Conservation (phyloP, 1,284 basidiomycete genomes). For the Trichosporon sp. region DNA sequence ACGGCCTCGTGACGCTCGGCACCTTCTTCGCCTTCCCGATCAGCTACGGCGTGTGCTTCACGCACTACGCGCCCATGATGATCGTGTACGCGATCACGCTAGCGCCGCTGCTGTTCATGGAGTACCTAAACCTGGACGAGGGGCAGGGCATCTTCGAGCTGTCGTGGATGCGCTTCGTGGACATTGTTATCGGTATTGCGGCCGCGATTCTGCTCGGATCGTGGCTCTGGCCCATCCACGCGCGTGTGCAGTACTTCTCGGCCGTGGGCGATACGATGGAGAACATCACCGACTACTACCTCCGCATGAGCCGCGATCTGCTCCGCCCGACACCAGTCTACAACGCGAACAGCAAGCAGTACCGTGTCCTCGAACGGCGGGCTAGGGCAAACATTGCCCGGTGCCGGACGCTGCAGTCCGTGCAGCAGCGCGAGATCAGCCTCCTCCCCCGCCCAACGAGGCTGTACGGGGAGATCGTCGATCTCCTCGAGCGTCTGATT, state of each 20-base stretch:
- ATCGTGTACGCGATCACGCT: constrained; percentile 57
- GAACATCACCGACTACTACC: constrained; percentile 50
- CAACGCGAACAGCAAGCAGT: constrained; percentile 44
- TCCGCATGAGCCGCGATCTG: constrained; percentile 51
- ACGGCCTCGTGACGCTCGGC: constrained; percentile 56
- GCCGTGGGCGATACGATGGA: constrained; percentile 50
- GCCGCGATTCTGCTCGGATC: constrained; percentile 53
- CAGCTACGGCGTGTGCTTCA: constrained; percentile 55
- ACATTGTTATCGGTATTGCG: constrained; percentile 54
- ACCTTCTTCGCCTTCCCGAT: constrained; percentile 54
- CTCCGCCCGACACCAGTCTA: constrained; percentile 52
- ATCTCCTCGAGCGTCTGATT: constrained; percentile 52
- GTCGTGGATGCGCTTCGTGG: constrained; percentile 51
- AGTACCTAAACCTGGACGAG: constrained; percentile 44
- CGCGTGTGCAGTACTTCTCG: constrained; percentile 54
- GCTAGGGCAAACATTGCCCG: constrained; percentile 43
- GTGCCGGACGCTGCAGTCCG: constrained; percentile 45
- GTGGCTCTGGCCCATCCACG: constrained; percentile 55
- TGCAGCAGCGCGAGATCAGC: constrained; percentile 57
- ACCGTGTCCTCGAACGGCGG: constrained; percentile 40
- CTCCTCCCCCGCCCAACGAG: constrained; percentile 58
- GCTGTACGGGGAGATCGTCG: constrained; percentile 55
- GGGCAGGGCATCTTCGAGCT: constrained; percentile 42
- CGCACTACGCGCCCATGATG: constrained; percentile 50
- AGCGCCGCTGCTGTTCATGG: constrained; percentile 57